phyloP scores from a whole-genome alignment of 139 green algal species.

The Picochlorum sp. region DNA sequence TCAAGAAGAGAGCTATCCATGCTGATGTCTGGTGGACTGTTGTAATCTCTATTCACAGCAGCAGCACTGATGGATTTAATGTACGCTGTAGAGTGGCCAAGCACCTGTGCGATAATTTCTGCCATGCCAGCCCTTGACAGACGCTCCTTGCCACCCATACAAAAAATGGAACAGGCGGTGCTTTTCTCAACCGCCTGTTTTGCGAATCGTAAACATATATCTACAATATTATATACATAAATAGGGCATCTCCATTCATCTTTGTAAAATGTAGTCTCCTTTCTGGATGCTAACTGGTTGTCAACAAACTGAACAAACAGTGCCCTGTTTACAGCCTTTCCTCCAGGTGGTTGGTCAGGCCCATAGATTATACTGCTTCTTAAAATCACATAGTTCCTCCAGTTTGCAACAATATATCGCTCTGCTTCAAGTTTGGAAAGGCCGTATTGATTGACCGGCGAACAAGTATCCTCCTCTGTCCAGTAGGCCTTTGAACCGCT shows the following conservation, averaged over 20 bases:
- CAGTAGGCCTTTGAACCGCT: slow-evolving; percentile 17
- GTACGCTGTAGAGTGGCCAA: background rate
- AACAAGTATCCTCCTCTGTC: slow-evolving; percentile 23
- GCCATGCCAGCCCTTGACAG: slow-evolving; percentile 50
- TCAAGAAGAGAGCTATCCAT: background rate
- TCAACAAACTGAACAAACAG: slow-evolving; percentile 44
- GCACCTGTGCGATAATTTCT: slow-evolving; percentile 3
- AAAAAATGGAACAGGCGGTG: slow-evolving; percentile 14
- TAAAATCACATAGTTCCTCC: slow-evolving; percentile 48
- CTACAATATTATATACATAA: slow-evolving; percentile 46
- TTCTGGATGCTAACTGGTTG: slow-evolving; percentile 6
- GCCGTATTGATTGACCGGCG: slow-evolving; percentile 55
- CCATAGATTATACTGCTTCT: slow-evolving; percentile 57
- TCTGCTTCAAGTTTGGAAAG: slow-evolving; percentile 43
- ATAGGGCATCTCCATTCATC: slow-evolving; percentile 45
- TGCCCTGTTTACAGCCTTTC: slow-evolving; percentile 11
- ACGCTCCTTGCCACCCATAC: slow-evolving; percentile 48
- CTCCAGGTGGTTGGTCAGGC: slow-evolving; percentile 11
- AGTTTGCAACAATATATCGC: slow-evolving; percentile 23
- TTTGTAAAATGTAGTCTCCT: slow-evolving; percentile 38
- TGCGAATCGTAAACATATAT: slow-evolving; percentile 13
- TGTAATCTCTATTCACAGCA: slow-evolving; percentile 3
- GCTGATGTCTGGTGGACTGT: slow-evolving; percentile 13
- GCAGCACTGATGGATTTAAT: slow-evolving; percentile 1
- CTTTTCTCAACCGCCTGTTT: background rate